These are phyloP conservation scores for Dioscorea cayenensis DNA, from an alignment of 116 monocot species.

Conservation along the genomic window DNA sequence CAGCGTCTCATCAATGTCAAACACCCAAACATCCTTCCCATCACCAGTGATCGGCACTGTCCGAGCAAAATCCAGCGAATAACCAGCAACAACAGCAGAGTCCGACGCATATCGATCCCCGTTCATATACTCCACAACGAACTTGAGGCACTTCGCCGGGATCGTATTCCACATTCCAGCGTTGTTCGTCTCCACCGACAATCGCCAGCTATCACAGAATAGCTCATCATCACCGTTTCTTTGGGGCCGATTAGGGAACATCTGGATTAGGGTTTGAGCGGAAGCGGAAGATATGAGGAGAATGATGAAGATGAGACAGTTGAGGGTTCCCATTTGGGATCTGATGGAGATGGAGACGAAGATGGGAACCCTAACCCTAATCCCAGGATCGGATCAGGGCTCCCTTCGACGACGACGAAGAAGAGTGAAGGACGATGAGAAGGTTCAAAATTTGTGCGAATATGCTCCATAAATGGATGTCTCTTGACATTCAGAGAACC, in stretches of 20 bases:
- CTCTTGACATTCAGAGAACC: no score
- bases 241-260: not conserved
- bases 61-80: no score
- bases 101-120: conserved; percentile 31
- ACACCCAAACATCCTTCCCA: no score
- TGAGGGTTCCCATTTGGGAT: not conserved
- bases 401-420: no score
- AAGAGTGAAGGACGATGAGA: no score
- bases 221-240: not conserved
- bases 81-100: conserved; percentile 9
- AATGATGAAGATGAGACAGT: not conserved
- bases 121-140: conserved; percentile 38
- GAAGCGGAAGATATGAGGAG: not conserved
- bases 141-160: conserved; percentile 22
- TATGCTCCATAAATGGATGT: no score
- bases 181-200: conserved; percentile 52
- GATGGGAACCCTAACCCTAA: conserved; percentile 1
- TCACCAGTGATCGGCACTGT: no score
- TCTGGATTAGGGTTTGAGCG: conserved; percentile 6
- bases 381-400: no score
- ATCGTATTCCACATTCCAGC: conserved; percentile 27
- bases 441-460: no score
- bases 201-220: conserved; percentile 52
- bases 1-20: no score
- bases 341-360: not conserved